phyloP scores from a whole-genome alignment of 2,329 filamentous ascomycete species.

The Botrytis squamosa region DNA sequence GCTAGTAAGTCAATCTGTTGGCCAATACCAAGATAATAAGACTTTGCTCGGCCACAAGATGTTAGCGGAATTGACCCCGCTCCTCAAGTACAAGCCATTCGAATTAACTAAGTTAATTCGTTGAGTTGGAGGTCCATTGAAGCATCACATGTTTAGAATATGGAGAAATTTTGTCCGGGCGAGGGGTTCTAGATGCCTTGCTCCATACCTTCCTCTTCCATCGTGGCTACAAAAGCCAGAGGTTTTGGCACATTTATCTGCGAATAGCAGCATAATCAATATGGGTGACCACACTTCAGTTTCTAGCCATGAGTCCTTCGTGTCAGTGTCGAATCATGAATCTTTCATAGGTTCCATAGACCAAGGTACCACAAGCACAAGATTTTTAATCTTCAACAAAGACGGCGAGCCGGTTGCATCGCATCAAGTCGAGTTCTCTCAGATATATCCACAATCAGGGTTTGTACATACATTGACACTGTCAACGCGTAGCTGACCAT shows the following conservation, averaged over 20 bases:
- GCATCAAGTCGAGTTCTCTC: conserved; percentile 74
- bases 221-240: conserved; percentile 13
- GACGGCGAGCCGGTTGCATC: conserved; percentile 67
- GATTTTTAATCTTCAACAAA: conserved; percentile 76
- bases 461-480: conserved; percentile 43
- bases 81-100: background rate
- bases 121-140: background rate
- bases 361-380: conserved; percentile 74
- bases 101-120: background rate
- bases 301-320: conserved; percentile 46
- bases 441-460: conserved; percentile 74
- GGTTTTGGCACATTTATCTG: background rate
- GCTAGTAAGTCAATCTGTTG: background rate
- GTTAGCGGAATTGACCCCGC: conserved; percentile 13
- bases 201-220: background rate
- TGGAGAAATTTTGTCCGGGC: background rate
- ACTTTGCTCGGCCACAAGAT: background rate
- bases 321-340: conserved; percentile 39
- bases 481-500: conserved; percentile 3
- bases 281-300: conserved; percentile 20
- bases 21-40: background rate
- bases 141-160: background rate
- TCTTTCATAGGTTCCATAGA: conserved; percentile 74
- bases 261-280: conserved; percentile 6
- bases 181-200: background rate